phyloP scores from a whole-genome alignment of 306 rosid species.

The Cucurbita argyrosperma region DNA sequence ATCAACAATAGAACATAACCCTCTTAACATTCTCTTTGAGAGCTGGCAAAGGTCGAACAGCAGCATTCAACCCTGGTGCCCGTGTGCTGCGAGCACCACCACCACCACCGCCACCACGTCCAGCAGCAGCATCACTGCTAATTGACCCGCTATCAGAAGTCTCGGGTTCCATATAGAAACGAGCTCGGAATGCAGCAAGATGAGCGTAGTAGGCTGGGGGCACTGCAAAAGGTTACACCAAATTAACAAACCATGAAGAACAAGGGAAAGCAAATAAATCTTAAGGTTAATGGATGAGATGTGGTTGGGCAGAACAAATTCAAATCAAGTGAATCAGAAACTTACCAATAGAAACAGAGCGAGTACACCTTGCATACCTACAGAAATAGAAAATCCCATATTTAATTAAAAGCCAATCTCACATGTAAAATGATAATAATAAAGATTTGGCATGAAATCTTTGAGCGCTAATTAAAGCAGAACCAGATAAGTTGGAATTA shows the following conservation, averaged over 20 bases:
- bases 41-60: conserved; percentile 81
- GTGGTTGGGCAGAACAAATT: background rate
- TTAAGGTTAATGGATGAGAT: background rate
- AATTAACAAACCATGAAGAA: background rate
- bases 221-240: conserved; percentile 27
- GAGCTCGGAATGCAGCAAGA: conserved; percentile 85
- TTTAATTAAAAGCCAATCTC: background rate
- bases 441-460: background rate
- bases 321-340: background rate
- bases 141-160: conserved; percentile 80
- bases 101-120: conserved; percentile 41
- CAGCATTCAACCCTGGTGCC: conserved; percentile 41
- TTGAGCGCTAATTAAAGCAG: background rate
- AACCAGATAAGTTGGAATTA: no score
- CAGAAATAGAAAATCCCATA: background rate
- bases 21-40: conserved; percentile 76
- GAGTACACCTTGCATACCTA: conserved; percentile 90
- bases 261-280: background rate
- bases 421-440: background rate
- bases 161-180: conserved; percentile 90
- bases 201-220: conserved; percentile 97
- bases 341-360: conserved; percentile 92
- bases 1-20: conserved; percentile 84
- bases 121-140: conserved; percentile 57
- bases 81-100: conserved; percentile 45